Base-by-base conservation (phyloP, 2,329 filamentous ascomycete species). In the Juglanconis oblonga region DNA sequence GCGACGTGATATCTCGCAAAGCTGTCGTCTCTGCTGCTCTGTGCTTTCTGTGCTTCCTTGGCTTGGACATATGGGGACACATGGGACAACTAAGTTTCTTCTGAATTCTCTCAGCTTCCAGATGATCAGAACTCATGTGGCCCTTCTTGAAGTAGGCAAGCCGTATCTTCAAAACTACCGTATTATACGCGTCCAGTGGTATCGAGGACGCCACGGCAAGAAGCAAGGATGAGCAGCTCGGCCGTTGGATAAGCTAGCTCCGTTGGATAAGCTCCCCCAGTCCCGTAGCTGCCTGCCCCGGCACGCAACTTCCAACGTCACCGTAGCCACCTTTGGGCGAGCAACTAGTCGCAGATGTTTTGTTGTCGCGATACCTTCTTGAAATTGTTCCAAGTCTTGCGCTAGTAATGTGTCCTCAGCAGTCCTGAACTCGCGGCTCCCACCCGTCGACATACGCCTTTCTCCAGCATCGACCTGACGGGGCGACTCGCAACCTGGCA, bases 401-500 rank as follows among this genome's bases (percentile, higher is more conserved):
- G 42, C 7, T 45, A 17, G 42, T 45, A n/a, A 45, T 45, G 42
- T 17, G n/a, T 45, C 9, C 42, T n/a, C n/a, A n/a, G 9, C 17
- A 45, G 42, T 45, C 42, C 17, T 45, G 4, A 3, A 45, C n/a
- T 45, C 9, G 11, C 10, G n/a, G 4, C 11, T 40, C 3, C 38
- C 9, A 35, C 5, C 38, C 32, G 4, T 14, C 35, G 31, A 11
- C 9, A 5, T 11, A 29, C 3, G 3, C 24, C 11, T 13, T 10
- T 42, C 14, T 11, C 38, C 38, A 40, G 4, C n/a, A 40, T 6
- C 38, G 38, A 4, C 38, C 38, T 14, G 10, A 14, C 42, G n/a
- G 17, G 42, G 17, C 14, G 13, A 51, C 13, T 51, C 52, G 47
- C 52, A 60, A 60, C 38, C 52, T 56, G 52, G 47, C 58, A 44